These are phyloP conservation scores for Phyllosticta citriasiana DNA, from an alignment of 2,329 filamentous ascomycete genomes.

Conservation along the genomic window DNA sequence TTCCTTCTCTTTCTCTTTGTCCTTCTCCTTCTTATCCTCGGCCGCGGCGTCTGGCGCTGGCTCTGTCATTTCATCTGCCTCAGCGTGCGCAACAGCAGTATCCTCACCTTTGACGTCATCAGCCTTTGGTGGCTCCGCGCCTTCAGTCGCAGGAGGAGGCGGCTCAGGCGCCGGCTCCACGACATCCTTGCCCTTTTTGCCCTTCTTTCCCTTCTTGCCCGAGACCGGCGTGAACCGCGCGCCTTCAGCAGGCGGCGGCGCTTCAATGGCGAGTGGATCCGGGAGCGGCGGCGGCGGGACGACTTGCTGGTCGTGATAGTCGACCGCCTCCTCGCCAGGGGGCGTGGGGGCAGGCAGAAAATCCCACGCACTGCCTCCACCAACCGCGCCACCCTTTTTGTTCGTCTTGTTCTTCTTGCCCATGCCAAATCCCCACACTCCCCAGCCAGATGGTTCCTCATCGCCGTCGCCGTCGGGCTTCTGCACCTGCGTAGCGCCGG, in stretches of 20 bases:
- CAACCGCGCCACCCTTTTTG: conserved; percentile 6
- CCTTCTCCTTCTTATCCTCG: conserved; percentile 1
- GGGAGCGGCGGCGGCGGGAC: neutral
- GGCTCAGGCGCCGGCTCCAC: conserved; percentile 6
- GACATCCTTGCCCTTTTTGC: conserved; percentile 5
- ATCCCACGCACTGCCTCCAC: neutral
- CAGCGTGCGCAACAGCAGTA: conserved; percentile 16
- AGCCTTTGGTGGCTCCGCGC: conserved; percentile 15
- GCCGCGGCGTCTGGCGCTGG: conserved; percentile 27
- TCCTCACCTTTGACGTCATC: neutral
- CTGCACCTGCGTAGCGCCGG: conserved; percentile 4
- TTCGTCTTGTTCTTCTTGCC: conserved; percentile 10
- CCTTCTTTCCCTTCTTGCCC: conserved; percentile 7
- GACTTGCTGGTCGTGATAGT: neutral
- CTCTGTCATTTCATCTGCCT: conserved; percentile 26
- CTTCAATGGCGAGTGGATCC: conserved; percentile 6
- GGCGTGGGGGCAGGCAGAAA: conserved; percentile 6
- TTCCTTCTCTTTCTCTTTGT: conserved; percentile 6
- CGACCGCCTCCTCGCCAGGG: neutral
- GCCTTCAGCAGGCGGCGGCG: conserved; percentile 2
- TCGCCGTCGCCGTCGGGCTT: conserved; percentile 8
- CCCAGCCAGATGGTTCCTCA: neutral
- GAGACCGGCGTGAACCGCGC: neutral
- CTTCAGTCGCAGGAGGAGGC: conserved; percentile 16
- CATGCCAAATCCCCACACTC: neutral